phyloP scores from a whole-genome alignment of 2,329 filamentous ascomycete genomes.

The Pseudogymnoascus sp. region DNA sequence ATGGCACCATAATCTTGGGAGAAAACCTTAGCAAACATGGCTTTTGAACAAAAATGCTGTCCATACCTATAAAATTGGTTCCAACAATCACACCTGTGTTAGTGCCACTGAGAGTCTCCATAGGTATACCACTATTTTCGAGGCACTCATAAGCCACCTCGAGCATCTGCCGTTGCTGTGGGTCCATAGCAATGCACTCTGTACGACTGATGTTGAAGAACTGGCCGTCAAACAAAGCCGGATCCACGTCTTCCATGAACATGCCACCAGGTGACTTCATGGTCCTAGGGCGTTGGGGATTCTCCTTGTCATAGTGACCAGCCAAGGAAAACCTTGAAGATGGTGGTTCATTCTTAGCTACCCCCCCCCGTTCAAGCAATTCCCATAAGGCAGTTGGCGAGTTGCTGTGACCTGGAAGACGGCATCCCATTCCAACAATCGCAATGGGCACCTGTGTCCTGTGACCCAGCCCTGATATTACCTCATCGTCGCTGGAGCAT shows the following conservation, averaged over 20 bases:
- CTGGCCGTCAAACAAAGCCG: background rate
- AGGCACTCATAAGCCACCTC: slow-evolving; percentile 17
- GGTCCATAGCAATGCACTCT: slow-evolving; percentile 19
- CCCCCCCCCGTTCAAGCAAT: slow-evolving; percentile 6
- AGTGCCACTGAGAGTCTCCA: slow-evolving; percentile 27
- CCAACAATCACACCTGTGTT: slow-evolving; percentile 31
- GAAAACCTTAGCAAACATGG: background rate
- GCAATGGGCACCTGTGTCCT: background rate
- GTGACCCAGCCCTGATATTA: background rate
- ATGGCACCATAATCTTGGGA: slow-evolving; percentile 19
- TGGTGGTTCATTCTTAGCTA: background rate
- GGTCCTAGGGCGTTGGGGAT: slow-evolving; percentile 11
- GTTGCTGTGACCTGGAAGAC: slow-evolving; percentile 14
- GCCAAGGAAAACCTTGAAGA: slow-evolving; percentile 15
- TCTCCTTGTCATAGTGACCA: slow-evolving; percentile 16
- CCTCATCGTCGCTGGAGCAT: background rate
- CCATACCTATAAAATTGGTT: slow-evolving; percentile 24
- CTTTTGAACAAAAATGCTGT: slow-evolving; percentile 21
- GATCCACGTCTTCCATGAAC: background rate
- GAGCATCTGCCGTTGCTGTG: slow-evolving; percentile 25
- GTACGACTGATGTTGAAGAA: background rate
- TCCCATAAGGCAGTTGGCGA: slow-evolving; percentile 14
- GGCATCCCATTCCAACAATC: slow-evolving; percentile 1
- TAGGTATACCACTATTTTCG: slow-evolving; percentile 32
- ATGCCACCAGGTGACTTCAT: slow-evolving; percentile 3